These are phyloP conservation scores for Dioscorea dumetorum DNA, from an alignment of 106 monocot genomes.

Conservation along the genomic window DNA sequence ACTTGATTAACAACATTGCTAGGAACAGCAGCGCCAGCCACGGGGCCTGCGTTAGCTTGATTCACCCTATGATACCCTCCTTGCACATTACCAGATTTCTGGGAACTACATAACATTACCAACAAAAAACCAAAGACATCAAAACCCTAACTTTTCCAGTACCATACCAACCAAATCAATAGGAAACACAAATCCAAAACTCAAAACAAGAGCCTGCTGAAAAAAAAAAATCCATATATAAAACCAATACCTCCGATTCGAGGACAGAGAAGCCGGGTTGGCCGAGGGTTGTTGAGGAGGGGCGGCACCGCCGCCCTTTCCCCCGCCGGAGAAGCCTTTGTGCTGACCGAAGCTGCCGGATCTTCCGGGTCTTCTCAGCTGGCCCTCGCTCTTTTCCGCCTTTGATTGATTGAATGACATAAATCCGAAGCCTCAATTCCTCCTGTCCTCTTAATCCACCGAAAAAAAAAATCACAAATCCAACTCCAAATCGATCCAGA, in stretches of 20 bases:
- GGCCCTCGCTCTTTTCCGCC: constrained; percentile 36
- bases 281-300: constrained; percentile 17
- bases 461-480: neutral
- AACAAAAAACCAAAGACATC: too few relatives aligned
- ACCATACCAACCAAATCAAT: too few relatives aligned
- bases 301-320: constrained; percentile 13
- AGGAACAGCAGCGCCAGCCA: constrained; percentile 1
- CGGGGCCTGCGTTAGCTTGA: constrained; percentile 8
- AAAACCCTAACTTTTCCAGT: too few relatives aligned
- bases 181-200: too few relatives aligned
- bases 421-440: constrained; percentile 9
- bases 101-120: too few relatives aligned
- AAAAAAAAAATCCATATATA: neutral
- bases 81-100: constrained; percentile 54
- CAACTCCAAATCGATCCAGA: neutral
- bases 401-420: constrained; percentile 34
- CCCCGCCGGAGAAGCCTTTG: constrained; percentile 24
- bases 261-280: constrained; percentile 6
- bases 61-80: constrained; percentile 34
- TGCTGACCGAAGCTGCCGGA: constrained; percentile 33
- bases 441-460: constrained; percentile 7
- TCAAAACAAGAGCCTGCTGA: too few relatives aligned
- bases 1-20: constrained; percentile 5
- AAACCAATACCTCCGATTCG: constrained; percentile 11
- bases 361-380: constrained; percentile 40